A percentile compares a stretch with the other conserved stretches of the same genome.
phyloP scores from a whole-genome alignment of 805 yeast genomes.

The Pichia exigua region DNA sequence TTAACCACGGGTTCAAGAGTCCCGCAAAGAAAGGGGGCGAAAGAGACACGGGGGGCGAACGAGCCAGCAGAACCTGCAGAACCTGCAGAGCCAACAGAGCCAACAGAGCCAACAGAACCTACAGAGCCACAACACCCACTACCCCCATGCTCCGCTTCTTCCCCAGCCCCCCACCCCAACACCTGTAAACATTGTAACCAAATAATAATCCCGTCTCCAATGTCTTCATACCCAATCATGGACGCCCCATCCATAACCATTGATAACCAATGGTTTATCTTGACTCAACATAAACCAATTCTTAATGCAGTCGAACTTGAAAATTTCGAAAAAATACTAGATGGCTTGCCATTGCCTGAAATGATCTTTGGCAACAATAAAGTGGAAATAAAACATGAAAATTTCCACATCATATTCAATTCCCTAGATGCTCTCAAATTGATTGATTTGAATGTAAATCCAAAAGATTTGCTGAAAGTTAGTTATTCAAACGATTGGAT shows the following conservation, averaged over 20 bases:
- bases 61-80: too few relatives aligned
- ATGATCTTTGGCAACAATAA: conserved; percentile 90
- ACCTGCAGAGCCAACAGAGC: too few relatives aligned
- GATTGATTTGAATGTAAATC: conserved; percentile 38
- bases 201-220: not conserved
- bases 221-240: conserved; percentile 48
- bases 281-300: conserved; percentile 69
- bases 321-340: conserved; percentile 47
- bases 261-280: conserved; percentile 61
- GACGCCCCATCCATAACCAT: conserved; percentile 66
- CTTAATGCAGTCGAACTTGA: conserved; percentile 69
- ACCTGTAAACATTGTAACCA: not conserved
- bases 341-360: conserved; percentile 80
- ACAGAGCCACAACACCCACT: not conserved
- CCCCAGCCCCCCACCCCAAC: too few relatives aligned
- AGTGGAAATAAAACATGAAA: conserved; percentile 34
- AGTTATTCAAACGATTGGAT: conserved; percentile 87
- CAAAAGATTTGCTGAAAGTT: conserved; percentile 45
- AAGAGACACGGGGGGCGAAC: too few relatives aligned
- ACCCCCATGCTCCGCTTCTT: too few relatives aligned
- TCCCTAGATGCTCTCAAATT: conserved; percentile 66
- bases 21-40: not conserved
- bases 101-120: too few relatives aligned
- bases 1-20: not conserved
- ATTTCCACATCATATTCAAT: conserved; percentile 50